Base-by-base conservation (phyloP, 2,329 filamentous ascomycete species). In the Apiospora phragmitis region DNA sequence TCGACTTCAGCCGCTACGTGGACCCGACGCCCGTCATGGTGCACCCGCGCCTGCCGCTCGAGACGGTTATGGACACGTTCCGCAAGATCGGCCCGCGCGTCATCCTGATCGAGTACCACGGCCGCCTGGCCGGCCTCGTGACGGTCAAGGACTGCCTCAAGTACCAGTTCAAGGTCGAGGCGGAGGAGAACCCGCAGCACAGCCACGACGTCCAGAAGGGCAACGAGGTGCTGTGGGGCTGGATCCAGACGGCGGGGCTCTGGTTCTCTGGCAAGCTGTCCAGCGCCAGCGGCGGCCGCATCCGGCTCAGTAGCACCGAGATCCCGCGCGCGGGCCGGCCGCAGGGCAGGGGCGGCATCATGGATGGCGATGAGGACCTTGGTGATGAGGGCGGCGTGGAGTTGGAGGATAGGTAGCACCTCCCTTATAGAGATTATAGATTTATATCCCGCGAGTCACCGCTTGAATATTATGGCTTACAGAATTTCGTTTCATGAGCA, bases 61-160 rank as follows among this genome's bases (percentile, higher is more conserved):
- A 99, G 82, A 99, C 96, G 0, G 95, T 97, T 42, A 98, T 99
- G 94, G 96, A 99, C 79, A 87, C 99, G 14, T 99, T 99, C 85
- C 95, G 95, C 80, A 99, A 98, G 84, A 97, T 99, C 80, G 96
- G 96, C 0, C 96, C 95, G 0, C 90, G 96, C 1, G 94, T 98
- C 7, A 95, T 99, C 67, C 87, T 99, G 4, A 92, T 98, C 49
- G 96, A 99, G 80, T 92, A 97, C 79, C 92, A 93, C 71, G 96
- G 96, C 18, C 89, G 90, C 67, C 87, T 99, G 1, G 89, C 89
- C 0, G 96, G 96, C 0, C 86, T 99, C 0, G 93, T 99, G 0
- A 99, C 96, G 0, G 93, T 98, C 73, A 99, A 99, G 81, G 96
- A 99, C 80, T 98, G 96, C 75, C 84, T 99, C 70, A 97, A 96